phyloP scores from a whole-genome alignment of 805 yeast genomes.

The Saccharomycopsis javanensis region DNA sequence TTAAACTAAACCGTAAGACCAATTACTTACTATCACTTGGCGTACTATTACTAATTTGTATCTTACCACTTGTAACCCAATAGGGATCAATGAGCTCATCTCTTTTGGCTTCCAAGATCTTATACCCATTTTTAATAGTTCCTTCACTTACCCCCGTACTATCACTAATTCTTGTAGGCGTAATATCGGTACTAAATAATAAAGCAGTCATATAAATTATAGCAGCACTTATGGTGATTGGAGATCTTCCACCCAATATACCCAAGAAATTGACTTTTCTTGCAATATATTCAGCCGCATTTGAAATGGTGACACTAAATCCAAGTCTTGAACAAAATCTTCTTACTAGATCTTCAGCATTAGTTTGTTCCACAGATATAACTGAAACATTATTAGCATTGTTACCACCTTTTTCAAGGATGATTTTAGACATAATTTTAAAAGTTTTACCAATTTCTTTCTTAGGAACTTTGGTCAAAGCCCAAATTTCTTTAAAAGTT shows the following conservation, averaged over 20 bases:
- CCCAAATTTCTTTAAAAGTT: conserved; percentile 92
- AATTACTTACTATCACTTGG: not conserved
- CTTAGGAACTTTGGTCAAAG: conserved; percentile 84
- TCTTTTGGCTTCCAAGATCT: conserved; percentile 66
- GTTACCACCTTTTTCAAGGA: conserved; percentile 31
- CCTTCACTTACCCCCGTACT: conserved; percentile 96
- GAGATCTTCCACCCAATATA: conserved; percentile 91
- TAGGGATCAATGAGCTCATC: conserved; percentile 63
- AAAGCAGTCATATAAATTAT: conserved; percentile 89
- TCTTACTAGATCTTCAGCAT: conserved; percentile 89
- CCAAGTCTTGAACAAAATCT: conserved; percentile 96
- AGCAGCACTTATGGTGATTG: conserved; percentile 95
- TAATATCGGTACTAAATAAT: conserved; percentile 69
- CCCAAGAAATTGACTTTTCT: conserved; percentile 84
- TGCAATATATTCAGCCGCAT: conserved; percentile 90
- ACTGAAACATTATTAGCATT: conserved; percentile 32
- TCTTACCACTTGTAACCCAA: conserved; percentile 38
- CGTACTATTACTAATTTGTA: not conserved
- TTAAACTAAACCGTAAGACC: not conserved
- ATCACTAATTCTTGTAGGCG: conserved; percentile 77
- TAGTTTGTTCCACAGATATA: conserved; percentile 68
- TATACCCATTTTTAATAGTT: conserved; percentile 87
- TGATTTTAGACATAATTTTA: conserved; percentile 67
- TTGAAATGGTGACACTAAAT: conserved; percentile 69
- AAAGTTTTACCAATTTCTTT: conserved; percentile 91